Percentiles rank a stretch among this genome's conserved stretches.
Evolutionary conservation across 495 filamentous ascomycete species (phyloP).

Genomic region (Sabuloglossum arenarium): DNA sequence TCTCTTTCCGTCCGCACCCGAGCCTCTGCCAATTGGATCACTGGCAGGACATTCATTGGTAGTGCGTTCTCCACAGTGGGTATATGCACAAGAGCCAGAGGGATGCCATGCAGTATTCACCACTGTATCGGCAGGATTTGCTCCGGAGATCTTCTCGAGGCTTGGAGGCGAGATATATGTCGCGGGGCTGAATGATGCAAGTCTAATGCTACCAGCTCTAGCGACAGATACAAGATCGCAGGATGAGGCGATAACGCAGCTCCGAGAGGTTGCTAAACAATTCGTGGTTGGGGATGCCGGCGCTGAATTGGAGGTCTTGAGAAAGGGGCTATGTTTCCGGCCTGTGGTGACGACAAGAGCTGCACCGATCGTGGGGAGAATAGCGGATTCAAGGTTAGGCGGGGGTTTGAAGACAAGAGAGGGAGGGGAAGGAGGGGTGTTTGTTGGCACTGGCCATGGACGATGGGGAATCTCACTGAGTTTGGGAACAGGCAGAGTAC

Average conservation of each 20-base stretch:
- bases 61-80: slow-evolving; percentile 38
- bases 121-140: slow-evolving; percentile 31
- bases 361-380: slow-evolving; percentile 34
- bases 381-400: slow-evolving; percentile 34
- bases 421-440: slow-evolving; percentile 55
- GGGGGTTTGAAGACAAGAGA: slow-evolving; percentile 22
- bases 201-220: slow-evolving; percentile 12
- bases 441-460: slow-evolving; percentile 50
- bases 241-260: slow-evolving; percentile 22
- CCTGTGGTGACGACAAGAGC: slow-evolving; percentile 38
- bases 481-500: slow-evolving; percentile 43
- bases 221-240: slow-evolving; percentile 26
- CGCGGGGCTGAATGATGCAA: slow-evolving; percentile 44
- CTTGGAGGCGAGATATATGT: slow-evolving; percentile 47
- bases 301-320: slow-evolving; percentile 38
- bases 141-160: slow-evolving; percentile 54
- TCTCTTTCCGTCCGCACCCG: slow-evolving; percentile 36
- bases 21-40: slow-evolving; percentile 31
- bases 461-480: slow-evolving; percentile 46
- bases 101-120: slow-evolving; percentile 54
- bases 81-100: slow-evolving; percentile 14
- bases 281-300: slow-evolving; percentile 28
- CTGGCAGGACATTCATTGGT: slow-evolving; percentile 57
- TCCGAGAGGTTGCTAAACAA: slow-evolving; percentile 31
- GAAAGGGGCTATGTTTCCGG: slow-evolving; percentile 50